Conservation (phyloP, 129 eudicot species). For the Flaveria trinervia region DNA sequence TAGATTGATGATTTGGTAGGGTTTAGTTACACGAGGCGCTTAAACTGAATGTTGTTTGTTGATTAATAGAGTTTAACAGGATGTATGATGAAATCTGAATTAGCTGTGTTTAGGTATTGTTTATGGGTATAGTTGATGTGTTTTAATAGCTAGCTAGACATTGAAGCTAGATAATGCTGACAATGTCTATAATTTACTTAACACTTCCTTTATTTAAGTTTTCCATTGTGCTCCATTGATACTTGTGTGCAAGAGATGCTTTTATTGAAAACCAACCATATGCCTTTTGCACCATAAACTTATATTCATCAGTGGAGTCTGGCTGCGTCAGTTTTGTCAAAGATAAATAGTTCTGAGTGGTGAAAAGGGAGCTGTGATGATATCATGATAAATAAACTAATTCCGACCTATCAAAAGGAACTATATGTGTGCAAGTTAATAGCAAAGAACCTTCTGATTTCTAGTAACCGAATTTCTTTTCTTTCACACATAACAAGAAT, state of each 20-base stretch:
- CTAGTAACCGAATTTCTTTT: no score
- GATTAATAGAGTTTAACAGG: background rate
- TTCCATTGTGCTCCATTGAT: background rate
- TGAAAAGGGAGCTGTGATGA: background rate
- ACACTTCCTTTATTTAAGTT: background rate
- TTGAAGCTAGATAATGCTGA: slow-evolving; percentile 9
- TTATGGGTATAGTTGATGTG: background rate
- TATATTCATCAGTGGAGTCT: background rate
- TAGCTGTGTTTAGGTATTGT: background rate
- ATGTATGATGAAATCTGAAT: background rate
- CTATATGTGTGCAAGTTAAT: no score
- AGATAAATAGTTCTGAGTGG: background rate
- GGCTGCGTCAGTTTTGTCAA: background rate
- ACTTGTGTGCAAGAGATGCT: background rate
- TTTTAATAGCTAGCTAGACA: background rate
- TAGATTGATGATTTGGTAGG: slow-evolving; percentile 21
- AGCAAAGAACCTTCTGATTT: no score
- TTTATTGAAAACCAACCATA: background rate
- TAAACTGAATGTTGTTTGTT: background rate
- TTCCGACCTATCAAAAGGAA: background rate
- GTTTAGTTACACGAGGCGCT: background rate
- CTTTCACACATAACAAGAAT: no score
- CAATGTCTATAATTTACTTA: background rate
- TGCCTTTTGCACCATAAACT: background rate
- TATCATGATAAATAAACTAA: background rate